A percentile compares a stretch with the other conserved stretches of the same genome.
Evolutionary conservation across 768 basidiomycete genomes (phyloP).

Genomic region (Boletus sp.): DNA sequence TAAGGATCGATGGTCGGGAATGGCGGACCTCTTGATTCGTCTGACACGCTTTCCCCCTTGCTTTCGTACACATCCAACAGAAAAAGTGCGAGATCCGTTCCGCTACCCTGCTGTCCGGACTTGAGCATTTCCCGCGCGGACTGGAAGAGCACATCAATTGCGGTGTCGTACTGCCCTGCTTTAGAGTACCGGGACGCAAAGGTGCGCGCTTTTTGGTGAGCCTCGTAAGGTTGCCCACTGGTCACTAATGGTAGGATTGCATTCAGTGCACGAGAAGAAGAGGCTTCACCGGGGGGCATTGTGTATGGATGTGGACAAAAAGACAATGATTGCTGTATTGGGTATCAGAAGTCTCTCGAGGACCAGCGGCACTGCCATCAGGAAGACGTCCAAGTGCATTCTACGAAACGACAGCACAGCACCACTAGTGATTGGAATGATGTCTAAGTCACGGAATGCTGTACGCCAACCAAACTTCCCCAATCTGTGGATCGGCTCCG

Average conservation of each 20-base stretch:
- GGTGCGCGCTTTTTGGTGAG: slow-evolving; percentile 95
- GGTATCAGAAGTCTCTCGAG: slow-evolving; percentile 22
- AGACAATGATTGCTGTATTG: not conserved
- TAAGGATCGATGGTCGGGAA: not conserved
- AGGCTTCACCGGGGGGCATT: slow-evolving; percentile 27
- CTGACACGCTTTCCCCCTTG: slow-evolving; percentile 66
- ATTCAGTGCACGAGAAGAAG: slow-evolving; percentile 65
- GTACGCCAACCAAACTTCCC: slow-evolving; percentile 77
- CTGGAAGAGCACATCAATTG: slow-evolving; percentile 92
- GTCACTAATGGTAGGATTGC: slow-evolving; percentile 74
- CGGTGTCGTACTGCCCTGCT: slow-evolving; percentile 75
- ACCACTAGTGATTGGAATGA: not conserved
- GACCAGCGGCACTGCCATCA: slow-evolving; percentile 9
- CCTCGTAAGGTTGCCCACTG: slow-evolving; percentile 77
- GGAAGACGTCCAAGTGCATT: not conserved
- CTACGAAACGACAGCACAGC: not conserved
- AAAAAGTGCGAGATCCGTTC: slow-evolving; percentile 78
- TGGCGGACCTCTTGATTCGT: slow-evolving; percentile 74
- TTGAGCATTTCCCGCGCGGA: slow-evolving; percentile 86
- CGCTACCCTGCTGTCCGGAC: slow-evolving; percentile 83
- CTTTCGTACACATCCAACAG: slow-evolving; percentile 81
- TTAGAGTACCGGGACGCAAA: slow-evolving; percentile 88
- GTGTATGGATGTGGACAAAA: slow-evolving; percentile 7
- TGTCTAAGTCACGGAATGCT: slow-evolving; percentile 59
- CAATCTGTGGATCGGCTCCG: slow-evolving; percentile 50